Conservation (phyloP, 768 basidiomycete species). For the Rhodotorula kratochvilovae region DNA sequence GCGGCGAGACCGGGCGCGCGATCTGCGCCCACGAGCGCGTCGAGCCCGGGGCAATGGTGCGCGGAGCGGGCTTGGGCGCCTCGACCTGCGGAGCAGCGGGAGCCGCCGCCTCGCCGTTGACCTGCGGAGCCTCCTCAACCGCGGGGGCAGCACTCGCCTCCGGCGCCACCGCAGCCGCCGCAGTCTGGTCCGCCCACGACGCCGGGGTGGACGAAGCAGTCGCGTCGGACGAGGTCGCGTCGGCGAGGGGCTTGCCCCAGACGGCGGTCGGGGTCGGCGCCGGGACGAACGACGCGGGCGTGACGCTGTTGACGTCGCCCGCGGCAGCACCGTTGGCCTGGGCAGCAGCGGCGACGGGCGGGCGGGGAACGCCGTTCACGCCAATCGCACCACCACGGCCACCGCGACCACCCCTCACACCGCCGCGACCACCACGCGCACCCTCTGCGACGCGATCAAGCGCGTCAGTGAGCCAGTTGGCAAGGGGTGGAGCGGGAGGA, state of each 20-base stretch:
- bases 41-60: constrained; percentile 32
- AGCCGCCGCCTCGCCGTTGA: background rate
- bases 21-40: constrained; percentile 39
- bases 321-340: constrained; percentile 13
- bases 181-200: constrained; percentile 8
- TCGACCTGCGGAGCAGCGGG: constrained; percentile 2
- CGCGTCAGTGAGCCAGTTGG: background rate
- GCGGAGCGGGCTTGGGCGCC: background rate
- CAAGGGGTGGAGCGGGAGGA: too few species aligned
- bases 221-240: background rate
- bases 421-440: constrained; percentile 32
- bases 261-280: constrained; percentile 29
- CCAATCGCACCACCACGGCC: constrained; percentile 25
- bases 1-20: constrained; percentile 11
- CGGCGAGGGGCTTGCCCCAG: constrained; percentile 30
- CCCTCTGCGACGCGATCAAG: constrained; percentile 8
- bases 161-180: background rate
- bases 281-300: constrained; percentile 24
- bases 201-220: constrained; percentile 5
- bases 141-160: constrained; percentile 1
- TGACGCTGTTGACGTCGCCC: constrained; percentile 17
- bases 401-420: constrained; percentile 24
- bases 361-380: constrained; percentile 31
- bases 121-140: background rate
- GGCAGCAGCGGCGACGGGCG: background rate